These are phyloP conservation scores for Pilatotrama ljubarskyi DNA, from an alignment of 768 basidiomycete genomes.

Conservation along the genomic window DNA sequence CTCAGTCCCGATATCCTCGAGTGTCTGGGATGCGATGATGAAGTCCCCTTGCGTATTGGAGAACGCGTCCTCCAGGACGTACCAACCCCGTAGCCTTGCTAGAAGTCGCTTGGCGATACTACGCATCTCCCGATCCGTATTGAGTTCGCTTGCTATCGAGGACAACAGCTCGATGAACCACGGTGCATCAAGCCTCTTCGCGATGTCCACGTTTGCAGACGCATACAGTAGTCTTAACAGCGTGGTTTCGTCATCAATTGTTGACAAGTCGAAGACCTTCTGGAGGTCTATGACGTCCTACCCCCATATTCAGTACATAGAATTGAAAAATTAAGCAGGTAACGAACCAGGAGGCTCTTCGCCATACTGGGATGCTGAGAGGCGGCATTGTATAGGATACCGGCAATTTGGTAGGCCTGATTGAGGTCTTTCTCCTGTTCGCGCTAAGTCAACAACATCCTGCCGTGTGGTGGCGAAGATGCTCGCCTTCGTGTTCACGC, in stretches of 20 bases:
- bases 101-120: conserved; percentile 49
- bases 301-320: not conserved
- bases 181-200: conserved; percentile 47
- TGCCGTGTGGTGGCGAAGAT: not conserved
- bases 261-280: conserved; percentile 52
- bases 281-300: conserved; percentile 61
- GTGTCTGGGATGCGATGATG: conserved; percentile 44
- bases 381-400: conserved; percentile 61
- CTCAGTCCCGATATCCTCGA: conserved; percentile 62
- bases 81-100: conserved; percentile 58
- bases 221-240: conserved; percentile 63
- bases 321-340: not conserved
- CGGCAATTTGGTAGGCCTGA: conserved; percentile 62
- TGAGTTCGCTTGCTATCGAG: conserved; percentile 40
- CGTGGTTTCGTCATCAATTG: conserved; percentile 52
- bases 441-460: not conserved
- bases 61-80: conserved; percentile 59
- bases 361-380: conserved; percentile 58
- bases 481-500: conserved; percentile 59
- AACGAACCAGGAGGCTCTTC: conserved; percentile 47
- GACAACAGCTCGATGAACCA: conserved; percentile 44
- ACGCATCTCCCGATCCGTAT: conserved; percentile 42
- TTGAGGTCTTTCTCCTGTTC: conserved; percentile 43
- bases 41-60: conserved; percentile 55
- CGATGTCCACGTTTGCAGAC: conserved; percentile 62